phyloP scores from a whole-genome alignment of 2,329 filamentous ascomycete genomes.

The Massarina eburnea region DNA sequence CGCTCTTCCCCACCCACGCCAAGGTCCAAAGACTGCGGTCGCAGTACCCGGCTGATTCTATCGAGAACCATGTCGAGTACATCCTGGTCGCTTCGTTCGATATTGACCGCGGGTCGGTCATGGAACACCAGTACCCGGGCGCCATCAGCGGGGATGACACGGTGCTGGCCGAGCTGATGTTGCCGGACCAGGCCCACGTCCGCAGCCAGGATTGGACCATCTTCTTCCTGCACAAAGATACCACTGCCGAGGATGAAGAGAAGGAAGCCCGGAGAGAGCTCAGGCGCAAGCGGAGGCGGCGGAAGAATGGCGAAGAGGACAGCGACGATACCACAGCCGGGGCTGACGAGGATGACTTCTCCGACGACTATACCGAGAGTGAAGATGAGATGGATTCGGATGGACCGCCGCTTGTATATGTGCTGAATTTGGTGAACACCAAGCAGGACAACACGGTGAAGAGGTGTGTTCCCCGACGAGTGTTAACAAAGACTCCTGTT shows the following conservation, averaged over 20 bases:
- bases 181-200: constrained; percentile 94
- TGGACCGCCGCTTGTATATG: constrained; percentile 91
- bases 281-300: constrained; percentile 53
- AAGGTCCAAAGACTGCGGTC: constrained; percentile 41
- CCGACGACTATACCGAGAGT: constrained; percentile 53
- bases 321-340: constrained; percentile 40
- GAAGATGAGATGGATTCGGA: constrained; percentile 63
- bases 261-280: constrained; percentile 60
- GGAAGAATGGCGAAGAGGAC: constrained; percentile 46
- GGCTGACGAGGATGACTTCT: constrained; percentile 34
- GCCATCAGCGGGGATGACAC: constrained; percentile 96
- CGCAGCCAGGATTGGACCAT: constrained; percentile 98
- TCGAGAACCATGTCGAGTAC: constrained; percentile 94
- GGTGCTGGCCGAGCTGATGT: constrained; percentile 97
- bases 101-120: constrained; percentile 91
- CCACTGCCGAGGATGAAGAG: constrained; percentile 75
- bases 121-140: constrained; percentile 97
- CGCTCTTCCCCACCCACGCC: constrained; percentile 18
- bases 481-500: background rate
- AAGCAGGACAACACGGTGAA: constrained; percentile 94
- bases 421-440: constrained; percentile 95
- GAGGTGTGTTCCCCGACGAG: constrained; percentile 48
- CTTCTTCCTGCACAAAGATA: constrained; percentile 97
- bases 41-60: constrained; percentile 51
- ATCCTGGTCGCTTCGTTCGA: constrained; percentile 97